Evolutionary conservation across 2,329 filamentous ascomycete genomes (phyloP).

Genomic region (Lecanicillium sp.): DNA sequence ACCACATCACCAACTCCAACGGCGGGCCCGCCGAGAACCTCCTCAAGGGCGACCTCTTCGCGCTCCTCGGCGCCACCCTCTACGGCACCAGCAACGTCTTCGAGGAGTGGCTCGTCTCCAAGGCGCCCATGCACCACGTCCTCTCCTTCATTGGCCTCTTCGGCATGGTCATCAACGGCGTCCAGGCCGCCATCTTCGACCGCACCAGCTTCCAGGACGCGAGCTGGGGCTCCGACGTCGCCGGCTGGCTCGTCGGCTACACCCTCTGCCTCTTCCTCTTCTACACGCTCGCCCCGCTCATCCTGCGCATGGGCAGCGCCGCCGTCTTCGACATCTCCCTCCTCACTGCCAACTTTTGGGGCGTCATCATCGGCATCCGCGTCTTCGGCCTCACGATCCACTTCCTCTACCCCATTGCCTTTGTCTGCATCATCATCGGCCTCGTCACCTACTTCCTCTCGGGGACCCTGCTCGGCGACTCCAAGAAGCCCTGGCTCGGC

Average conservation of each 20-base stretch:
- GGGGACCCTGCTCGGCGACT: constrained; percentile 76
- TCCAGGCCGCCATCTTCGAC: constrained; percentile 89
- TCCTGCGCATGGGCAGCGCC: constrained; percentile 83
- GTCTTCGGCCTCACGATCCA: constrained; percentile 78
- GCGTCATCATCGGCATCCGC: constrained; percentile 81
- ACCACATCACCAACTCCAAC: constrained; percentile 75
- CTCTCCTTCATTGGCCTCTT: constrained; percentile 85
- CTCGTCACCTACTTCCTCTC: constrained; percentile 83
- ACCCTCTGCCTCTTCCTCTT: constrained; percentile 78
- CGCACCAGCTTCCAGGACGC: constrained; percentile 61
- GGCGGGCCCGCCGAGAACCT: constrained; percentile 62
- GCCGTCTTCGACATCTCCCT: constrained; percentile 97
- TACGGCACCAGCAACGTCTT: constrained; percentile 89
- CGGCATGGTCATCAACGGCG: constrained; percentile 84
- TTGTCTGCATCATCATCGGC: constrained; percentile 84
- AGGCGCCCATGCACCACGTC: constrained; percentile 85
- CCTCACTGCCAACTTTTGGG: constrained; percentile 95
- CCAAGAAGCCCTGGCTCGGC: constrained; percentile 92
- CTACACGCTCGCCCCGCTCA: constrained; percentile 78
- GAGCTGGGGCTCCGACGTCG: constrained; percentile 61
- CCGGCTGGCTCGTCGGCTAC: constrained; percentile 83
- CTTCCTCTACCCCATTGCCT: constrained; percentile 92
- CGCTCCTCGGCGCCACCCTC: constrained; percentile 77
- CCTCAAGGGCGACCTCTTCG: constrained; percentile 89
- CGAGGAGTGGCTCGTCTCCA: constrained; percentile 90